Base-by-base conservation (phyloP, 23 red algal genomes). In the Gracilaria vermiculophylla region DNA sequence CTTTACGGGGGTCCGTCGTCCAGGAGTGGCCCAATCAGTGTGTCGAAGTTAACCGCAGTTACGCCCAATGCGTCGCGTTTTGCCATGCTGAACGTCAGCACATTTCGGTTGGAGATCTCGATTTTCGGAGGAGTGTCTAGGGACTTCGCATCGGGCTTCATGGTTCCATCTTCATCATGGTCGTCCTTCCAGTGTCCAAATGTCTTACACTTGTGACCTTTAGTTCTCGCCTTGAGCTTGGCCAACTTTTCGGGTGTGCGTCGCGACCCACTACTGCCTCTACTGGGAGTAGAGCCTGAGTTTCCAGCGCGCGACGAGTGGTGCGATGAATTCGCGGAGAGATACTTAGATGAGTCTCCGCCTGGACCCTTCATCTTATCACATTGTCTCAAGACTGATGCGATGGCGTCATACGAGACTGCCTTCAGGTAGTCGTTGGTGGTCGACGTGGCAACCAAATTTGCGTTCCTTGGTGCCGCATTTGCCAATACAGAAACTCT, bases 1-100 rank as follows among this genome's bases (percentile, higher is more conserved):
- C 83, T 87, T 12, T 75, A 87, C 3, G 48, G 83, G 33, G 83
- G 49, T 6, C 4, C 83, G 50, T 87, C 45, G 67, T 87, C 83
- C 24, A 87, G 24, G 11, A 87, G 48, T 6, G 66, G 83, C 2
- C 48, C 49, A 62, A 64, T 24, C 5, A 12, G 12, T 5, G 6
- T 12, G 12, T 76, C n/a, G 39, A 42, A 12, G 40, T 21, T 5
- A 20, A 5, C 5, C 1, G 2, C 12, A 17, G 4, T 33, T 6
- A 2, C 9, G 21, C 1, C 55, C 27, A 23, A 17, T 19, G 7
- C 25, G 4, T 19, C 7, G 4, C 7, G 21, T 3, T 44, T 20
- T 19, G 42, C 74, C 74, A 78, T 78, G 17, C 54, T 53, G 52
- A 78, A 78, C 45, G 43, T 73, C 10, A 73, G 15, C 1, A 45